Evolutionary conservation across 495 filamentous ascomycete species (phyloP), one percentile per base, ranked within the genome.

Genomic region (Pseudoneurospora amorphoporcata): DNA sequence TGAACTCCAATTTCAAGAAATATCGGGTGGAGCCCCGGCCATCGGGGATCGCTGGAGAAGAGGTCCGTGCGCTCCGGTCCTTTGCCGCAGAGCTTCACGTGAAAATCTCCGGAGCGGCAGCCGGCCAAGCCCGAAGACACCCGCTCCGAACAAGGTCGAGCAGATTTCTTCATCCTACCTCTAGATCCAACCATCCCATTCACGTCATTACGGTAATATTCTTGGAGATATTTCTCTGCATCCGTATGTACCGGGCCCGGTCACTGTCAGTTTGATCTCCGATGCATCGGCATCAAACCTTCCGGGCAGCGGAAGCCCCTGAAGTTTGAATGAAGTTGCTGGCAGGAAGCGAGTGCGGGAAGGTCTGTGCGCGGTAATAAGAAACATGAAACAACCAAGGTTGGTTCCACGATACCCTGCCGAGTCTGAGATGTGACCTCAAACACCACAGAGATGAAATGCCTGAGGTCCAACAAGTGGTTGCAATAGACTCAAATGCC

Each of bases 371-470:
- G 69, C 43, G 12, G 40, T n/a, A 70, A 70, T 70, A 71, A 71
- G 69, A 73, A 73, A 73, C 72, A 73, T 73, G 72, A 73, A 73
- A 73, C 72, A 71, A 38, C n/a, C 12, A 42, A 38, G 39, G 68
- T 23, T 69, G 39, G 68, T 35, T 37, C 23, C 43, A 17, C 53
- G 53, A 29, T 65, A 65, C 29, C 12, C 53, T 65, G 53, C 29
- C 29, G 12, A 23, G 14, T 16, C 53, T 8, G 32, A 65, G 53
- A 35, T 65, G 7, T 8, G 53, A 35, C 53, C 53, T 29, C 53
- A 43, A 14, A 43, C 12, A 12, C 40, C 14, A 53, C n/a, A 47
- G 43, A 23, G 19, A 32, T 61, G 53, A 61, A 10, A 32, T 10
- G 47, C 19, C 12, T 58, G 47, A 58, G 47, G 29, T 35, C 7